These are phyloP conservation scores for Stephanocyclus meneghinianus DNA, from an alignment of 352 stramenopile species.

Conservation along the genomic window DNA sequence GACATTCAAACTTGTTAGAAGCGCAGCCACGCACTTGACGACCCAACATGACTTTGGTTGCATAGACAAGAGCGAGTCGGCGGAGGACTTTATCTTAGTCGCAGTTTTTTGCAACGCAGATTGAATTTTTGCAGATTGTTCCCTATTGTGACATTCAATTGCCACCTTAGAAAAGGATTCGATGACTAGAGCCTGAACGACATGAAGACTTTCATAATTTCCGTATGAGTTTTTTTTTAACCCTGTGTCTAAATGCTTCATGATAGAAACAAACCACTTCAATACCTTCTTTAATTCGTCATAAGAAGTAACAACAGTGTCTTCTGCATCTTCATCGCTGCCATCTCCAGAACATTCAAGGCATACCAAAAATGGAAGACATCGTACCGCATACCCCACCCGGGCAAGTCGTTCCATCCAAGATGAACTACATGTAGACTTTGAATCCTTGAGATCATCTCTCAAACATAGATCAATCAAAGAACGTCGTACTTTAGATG, in stretches of 20 bases:
- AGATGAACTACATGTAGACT: not conserved
- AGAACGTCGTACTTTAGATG: conserved; percentile 22
- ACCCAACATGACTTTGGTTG: conserved; percentile 62
- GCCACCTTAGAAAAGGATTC: conserved; percentile 63
- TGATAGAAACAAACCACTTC: conserved; percentile 47
- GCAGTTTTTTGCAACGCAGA: conserved; percentile 38
- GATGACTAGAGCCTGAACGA: conserved; percentile 53
- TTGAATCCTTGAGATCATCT: conserved; percentile 28
- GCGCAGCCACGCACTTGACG: conserved; percentile 56
- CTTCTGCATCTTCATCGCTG: conserved; percentile 23
- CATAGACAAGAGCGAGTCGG: conserved; percentile 53
- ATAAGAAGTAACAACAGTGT: conserved; percentile 5
- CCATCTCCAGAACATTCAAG: conserved; percentile 42
- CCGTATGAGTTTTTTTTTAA: conserved; percentile 10
- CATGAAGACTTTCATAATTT: conserved; percentile 23
- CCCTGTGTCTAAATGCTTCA: conserved; percentile 39
- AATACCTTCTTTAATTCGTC: conserved; percentile 40
- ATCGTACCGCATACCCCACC: conserved; percentile 56
- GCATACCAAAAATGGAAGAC: conserved; percentile 62
- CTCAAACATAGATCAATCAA: conserved; percentile 54
- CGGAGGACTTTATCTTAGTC: conserved; percentile 25
- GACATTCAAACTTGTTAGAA: conserved; percentile 41
- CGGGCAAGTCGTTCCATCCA: conserved; percentile 23
- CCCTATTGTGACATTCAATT: conserved; percentile 43
- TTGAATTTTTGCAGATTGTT: conserved; percentile 35